phyloP scores from a whole-genome alignment of 1,139 yeast species.

The Yamadazyma atlantica region DNA sequence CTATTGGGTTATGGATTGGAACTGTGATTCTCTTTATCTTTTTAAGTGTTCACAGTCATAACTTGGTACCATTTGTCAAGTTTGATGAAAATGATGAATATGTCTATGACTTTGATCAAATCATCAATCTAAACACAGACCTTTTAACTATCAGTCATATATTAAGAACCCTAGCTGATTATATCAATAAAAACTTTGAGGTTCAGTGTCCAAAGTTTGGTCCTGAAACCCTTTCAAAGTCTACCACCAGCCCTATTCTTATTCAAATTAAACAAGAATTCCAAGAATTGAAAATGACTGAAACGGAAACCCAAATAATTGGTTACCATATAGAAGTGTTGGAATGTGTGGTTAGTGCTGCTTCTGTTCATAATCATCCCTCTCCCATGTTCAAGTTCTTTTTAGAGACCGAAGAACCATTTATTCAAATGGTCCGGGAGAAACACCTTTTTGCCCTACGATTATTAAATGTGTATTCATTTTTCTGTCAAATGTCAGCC shows the following conservation, averaged over 20 bases:
- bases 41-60: constrained; percentile 32
- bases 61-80: constrained; percentile 27
- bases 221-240: neutral
- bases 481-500: constrained; percentile 18
- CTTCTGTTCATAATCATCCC: constrained; percentile 14
- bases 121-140: constrained; percentile 11
- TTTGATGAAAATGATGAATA: constrained; percentile 16
- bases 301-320: neutral
- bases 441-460: constrained; percentile 26
- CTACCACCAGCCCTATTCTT: neutral
- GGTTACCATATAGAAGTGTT: neutral
- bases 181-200: neutral
- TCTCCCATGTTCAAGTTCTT: constrained; percentile 29
- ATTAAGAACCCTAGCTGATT: neutral
- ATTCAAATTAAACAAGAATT: neutral
- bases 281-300: neutral
- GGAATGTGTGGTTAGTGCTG: neutral
- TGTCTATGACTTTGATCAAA: constrained; percentile 15
- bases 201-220: neutral
- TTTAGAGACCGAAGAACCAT: constrained; percentile 14
- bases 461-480: constrained; percentile 21
- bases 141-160: constrained; percentile 8
- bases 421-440: constrained; percentile 16
- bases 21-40: constrained; percentile 26
- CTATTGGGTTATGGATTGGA: constrained; percentile 17